Evolutionary conservation across 2,329 filamentous ascomycete species (phyloP), one percentile per base, ranked within the genome.

Genomic region (Aspergillus puulaauensis): DNA sequence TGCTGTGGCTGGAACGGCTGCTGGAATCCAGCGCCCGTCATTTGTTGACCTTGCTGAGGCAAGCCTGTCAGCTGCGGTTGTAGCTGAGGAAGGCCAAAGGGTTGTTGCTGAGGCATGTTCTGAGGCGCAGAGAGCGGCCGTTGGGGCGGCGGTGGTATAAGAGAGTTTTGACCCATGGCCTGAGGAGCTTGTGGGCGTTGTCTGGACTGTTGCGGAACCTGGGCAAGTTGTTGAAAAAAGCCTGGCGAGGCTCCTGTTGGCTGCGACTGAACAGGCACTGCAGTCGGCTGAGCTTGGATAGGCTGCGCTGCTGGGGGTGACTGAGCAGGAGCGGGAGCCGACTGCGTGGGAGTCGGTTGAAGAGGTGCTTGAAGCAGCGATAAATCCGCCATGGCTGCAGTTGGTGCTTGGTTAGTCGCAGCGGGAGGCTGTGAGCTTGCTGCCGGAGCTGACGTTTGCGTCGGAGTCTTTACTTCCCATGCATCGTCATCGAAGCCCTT

Each of bases 401-500:
- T 89, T 40, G 66, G 67, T n/a, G 64, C 59, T 27, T 68, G 66
- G 52, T 62, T 60, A 23, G 77, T 68, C 12, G 54, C 11, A 11
- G 75, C 56, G 15, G 59, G 55, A 8, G 66, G 55, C 9, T 66
- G 57, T 23, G 66, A 61, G 21, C 60, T 62, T 23, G 68, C 44
- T 17, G 80, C 67, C 14, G 77, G 66, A 43, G 71, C 57, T 33
- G 68, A 54, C 51, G 75, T 65, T 54, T 87, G 83, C 70, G 86
- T 89, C 14, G 89, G 84, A 17, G 91, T 90, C 77, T 97, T 97
- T 50, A 96, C 89, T 68, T 96, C 91, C 95, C 95, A 99, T 8
- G 95, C 95, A 78, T 98, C 91, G 69, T 98, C 95, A 52, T 99
- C 95, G 69, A 98, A 98, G 3, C 91, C 91, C 58, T 81, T 79